Conservation (phyloP, 73 alveolate species). For the Paramecium biaurelia region DNA sequence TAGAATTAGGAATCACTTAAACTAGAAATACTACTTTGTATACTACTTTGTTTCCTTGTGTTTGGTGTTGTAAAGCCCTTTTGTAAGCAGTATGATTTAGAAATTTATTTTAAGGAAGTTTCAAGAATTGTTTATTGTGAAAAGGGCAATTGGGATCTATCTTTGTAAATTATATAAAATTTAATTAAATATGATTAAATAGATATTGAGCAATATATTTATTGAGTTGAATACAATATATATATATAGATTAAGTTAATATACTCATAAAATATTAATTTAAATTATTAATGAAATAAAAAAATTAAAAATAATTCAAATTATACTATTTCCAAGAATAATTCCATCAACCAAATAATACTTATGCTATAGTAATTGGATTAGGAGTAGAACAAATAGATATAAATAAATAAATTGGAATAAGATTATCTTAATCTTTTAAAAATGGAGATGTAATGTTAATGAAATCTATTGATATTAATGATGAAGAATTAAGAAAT, state of each 20-base stretch:
- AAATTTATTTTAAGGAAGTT: conserved; percentile 29
- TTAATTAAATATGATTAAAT: not conserved
- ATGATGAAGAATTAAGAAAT: not conserved
- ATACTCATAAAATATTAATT: not conserved
- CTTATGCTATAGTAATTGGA: not conserved
- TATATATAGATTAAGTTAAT: not conserved
- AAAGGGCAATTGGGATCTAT: conserved; percentile 9
- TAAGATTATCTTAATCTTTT: not conserved
- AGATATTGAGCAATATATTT: not conserved
- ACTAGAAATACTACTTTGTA: conserved; percentile 70
- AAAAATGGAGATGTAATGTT: not conserved
- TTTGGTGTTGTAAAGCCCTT: conserved; percentile 75
- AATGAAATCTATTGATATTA: not conserved
- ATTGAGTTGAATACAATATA: not conserved
- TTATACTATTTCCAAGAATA: not conserved
- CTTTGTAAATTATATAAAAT: not conserved
- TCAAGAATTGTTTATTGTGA: conserved; percentile 37
- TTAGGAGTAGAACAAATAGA: not conserved
- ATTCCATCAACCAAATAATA: not conserved
- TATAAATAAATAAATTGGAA: not conserved
- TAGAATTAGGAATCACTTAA: conserved; percentile 74
- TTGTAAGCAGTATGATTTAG: conserved; percentile 53
- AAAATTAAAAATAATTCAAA: not conserved
- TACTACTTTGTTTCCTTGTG: conserved; percentile 80
- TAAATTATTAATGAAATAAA: not conserved